phyloP scores from a whole-genome alignment of 169 alveolate species.

The Cryptosporidium ryanae region DNA sequence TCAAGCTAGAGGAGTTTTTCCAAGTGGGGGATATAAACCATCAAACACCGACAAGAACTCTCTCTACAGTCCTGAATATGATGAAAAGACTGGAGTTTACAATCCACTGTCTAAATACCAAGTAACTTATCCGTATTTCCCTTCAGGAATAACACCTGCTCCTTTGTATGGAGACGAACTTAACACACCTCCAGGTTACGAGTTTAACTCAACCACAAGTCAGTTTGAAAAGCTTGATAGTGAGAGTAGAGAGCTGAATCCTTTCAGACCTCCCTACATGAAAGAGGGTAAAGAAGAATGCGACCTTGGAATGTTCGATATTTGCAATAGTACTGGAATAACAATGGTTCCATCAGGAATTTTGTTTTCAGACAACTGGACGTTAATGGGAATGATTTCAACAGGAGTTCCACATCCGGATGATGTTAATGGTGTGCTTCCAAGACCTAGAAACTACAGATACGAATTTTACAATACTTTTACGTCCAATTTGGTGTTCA shows the following conservation, averaged over 20 bases:
- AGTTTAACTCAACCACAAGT: constrained; percentile 49
- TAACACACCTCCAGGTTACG: constrained; percentile 38
- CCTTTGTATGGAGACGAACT: constrained; percentile 12
- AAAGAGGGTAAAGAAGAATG: constrained; percentile 41
- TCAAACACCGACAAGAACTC: neutral
- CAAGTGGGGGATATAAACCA: constrained; percentile 38
- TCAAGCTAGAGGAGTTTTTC: constrained; percentile 13
- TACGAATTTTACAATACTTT: constrained; percentile 30
- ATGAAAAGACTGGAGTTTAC: neutral
- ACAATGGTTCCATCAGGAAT: constrained; percentile 11
- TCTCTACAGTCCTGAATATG: constrained; percentile 11
- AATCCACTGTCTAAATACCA: constrained; percentile 14
- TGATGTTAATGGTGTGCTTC: constrained; percentile 4
- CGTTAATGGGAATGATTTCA: constrained; percentile 28
- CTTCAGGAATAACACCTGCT: constrained; percentile 52
- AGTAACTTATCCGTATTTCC: constrained; percentile 31
- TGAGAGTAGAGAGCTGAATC: constrained; percentile 20
- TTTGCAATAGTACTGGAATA: constrained; percentile 45
- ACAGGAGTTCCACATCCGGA: constrained; percentile 39
- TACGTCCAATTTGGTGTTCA: constrained; percentile 9
- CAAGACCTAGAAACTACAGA: constrained; percentile 20
- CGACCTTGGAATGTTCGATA: constrained; percentile 34
- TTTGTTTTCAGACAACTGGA: constrained; percentile 36
- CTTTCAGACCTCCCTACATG: constrained; percentile 31
- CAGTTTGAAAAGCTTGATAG: constrained; percentile 46